These are phyloP conservation scores for Tuber borchii DNA, from an alignment of 495 filamentous ascomycete species.

Conservation along the genomic window DNA sequence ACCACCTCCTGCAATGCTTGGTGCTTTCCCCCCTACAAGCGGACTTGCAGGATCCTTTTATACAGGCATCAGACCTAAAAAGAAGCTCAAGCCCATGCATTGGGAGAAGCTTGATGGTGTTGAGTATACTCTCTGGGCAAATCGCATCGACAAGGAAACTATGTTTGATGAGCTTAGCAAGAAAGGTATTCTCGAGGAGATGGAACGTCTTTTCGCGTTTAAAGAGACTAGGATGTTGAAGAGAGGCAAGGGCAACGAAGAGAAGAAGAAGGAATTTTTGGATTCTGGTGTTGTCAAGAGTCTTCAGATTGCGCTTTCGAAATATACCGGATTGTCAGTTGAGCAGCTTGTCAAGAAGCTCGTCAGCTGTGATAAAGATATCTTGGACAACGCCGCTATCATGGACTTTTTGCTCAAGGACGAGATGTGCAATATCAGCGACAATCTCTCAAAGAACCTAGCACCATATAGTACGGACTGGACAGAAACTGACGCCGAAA, in stretches of 20 bases:
- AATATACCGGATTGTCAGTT: constrained; percentile 71
- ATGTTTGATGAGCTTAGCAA: constrained; percentile 87
- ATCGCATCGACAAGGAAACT: constrained; percentile 80
- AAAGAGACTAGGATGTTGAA: constrained; percentile 91
- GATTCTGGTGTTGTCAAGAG: constrained; percentile 82
- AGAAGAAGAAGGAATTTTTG: constrained; percentile 96
- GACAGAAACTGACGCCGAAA: constrained; percentile 80
- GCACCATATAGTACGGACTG: constrained; percentile 93
- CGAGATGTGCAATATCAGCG: constrained; percentile 82
- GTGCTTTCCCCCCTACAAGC: constrained; percentile 21
- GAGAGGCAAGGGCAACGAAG: constrained; percentile 58
- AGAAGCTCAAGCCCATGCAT: constrained; percentile 97
- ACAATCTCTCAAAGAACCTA: constrained; percentile 84
- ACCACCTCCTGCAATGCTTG: constrained; percentile 16
- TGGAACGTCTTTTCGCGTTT: constrained; percentile 93
- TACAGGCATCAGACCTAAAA: constrained; percentile 80
- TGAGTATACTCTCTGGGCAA: constrained; percentile 91
- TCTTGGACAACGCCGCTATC: constrained; percentile 86
- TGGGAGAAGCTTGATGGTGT: constrained; percentile 98
- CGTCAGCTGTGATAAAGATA: constrained; percentile 86
- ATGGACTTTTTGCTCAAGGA: constrained; percentile 95
- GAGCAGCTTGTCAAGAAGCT: constrained; percentile 87
- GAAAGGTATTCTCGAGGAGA: constrained; percentile 92
- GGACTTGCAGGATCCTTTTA: constrained; percentile 32
- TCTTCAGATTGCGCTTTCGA: constrained; percentile 87